These are phyloP conservation scores for Yamadazyma conglobata DNA, from an alignment of 1,139 yeast genomes.

Conservation along the genomic window DNA sequence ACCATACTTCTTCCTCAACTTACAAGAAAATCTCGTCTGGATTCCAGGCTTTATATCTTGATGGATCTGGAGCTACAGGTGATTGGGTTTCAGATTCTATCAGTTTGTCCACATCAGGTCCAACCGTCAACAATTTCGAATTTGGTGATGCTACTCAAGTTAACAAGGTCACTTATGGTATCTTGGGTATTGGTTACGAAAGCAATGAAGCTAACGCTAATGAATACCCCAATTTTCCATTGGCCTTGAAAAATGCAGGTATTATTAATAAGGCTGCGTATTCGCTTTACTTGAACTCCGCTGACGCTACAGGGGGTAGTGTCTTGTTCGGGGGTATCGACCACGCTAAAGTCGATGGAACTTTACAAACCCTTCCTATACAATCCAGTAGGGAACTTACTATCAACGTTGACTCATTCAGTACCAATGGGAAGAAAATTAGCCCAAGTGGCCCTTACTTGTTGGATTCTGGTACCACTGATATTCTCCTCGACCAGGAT, in stretches of 20 bases:
- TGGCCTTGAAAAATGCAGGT: constrained; percentile 24
- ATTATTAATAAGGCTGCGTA: constrained; percentile 26
- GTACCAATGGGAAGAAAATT: constrained; percentile 13
- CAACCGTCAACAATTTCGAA: constrained; percentile 5
- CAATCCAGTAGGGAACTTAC: constrained; percentile 20
- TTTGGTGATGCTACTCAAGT: constrained; percentile 9
- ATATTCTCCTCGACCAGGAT: constrained; percentile 21
- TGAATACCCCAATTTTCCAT: constrained; percentile 26
- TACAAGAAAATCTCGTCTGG: constrained; percentile 31
- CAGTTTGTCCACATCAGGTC: constrained; percentile 5
- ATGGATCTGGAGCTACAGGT: constrained; percentile 58
- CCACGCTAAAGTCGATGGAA: constrained; percentile 42
- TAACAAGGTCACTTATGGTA: constrained; percentile 25
- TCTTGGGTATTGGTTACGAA: constrained; percentile 40
- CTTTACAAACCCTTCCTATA: constrained; percentile 19
- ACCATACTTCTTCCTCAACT: constrained; percentile 11
- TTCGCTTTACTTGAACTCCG: constrained; percentile 29
- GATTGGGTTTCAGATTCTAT: constrained; percentile 51
- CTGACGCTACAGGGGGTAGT: constrained; percentile 29
- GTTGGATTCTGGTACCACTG: constrained; percentile 29
- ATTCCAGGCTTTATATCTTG: constrained; percentile 54
- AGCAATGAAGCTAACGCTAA: constrained; percentile 8
- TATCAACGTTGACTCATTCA: constrained; percentile 19
- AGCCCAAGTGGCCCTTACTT: constrained; percentile 21
- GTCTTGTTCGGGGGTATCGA: constrained; percentile 53